phyloP scores from a whole-genome alignment of 2,329 filamentous ascomycete species.

The Volutella citrinella region DNA sequence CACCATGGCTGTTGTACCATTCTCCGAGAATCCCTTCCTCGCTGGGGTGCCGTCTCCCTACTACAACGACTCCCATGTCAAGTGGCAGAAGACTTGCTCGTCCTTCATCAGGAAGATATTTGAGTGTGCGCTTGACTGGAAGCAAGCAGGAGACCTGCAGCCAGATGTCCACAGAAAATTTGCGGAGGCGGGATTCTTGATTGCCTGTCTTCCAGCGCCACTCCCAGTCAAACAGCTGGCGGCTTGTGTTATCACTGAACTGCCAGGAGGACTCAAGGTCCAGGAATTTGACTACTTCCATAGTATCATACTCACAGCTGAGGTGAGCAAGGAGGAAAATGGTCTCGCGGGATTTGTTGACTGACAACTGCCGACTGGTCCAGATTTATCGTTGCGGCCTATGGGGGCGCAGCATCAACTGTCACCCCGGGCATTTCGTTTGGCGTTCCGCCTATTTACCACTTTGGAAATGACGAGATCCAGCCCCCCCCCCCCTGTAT shows the following conservation, averaged over 20 bases:
- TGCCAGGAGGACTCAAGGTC: not conserved
- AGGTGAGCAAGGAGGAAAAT: no score
- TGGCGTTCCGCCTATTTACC: slow-evolving; percentile 1
- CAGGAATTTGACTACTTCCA: slow-evolving; percentile 2
- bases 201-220: slow-evolving; percentile 2
- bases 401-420: not conserved
- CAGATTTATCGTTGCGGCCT: slow-evolving; percentile 2
- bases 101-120: not conserved
- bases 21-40: slow-evolving; percentile 1
- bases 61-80: not conserved
- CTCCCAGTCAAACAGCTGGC: not conserved
- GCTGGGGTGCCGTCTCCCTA: slow-evolving; percentile 1
- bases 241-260: not conserved
- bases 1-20: not conserved
- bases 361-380: not conserved
- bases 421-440: not conserved
- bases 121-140: not conserved
- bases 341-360: no score
- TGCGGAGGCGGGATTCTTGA: slow-evolving; percentile 1
- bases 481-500: no score
- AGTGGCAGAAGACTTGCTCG: slow-evolving; percentile 1
- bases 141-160: not conserved
- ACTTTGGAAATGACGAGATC: not conserved
- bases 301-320: not conserved
- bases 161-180: not conserved